A percentile compares a stretch with the other conserved stretches of the same genome.
phyloP scores from a whole-genome alignment of 2,329 filamentous ascomycete species.

The Talaromyces islandicus region DNA sequence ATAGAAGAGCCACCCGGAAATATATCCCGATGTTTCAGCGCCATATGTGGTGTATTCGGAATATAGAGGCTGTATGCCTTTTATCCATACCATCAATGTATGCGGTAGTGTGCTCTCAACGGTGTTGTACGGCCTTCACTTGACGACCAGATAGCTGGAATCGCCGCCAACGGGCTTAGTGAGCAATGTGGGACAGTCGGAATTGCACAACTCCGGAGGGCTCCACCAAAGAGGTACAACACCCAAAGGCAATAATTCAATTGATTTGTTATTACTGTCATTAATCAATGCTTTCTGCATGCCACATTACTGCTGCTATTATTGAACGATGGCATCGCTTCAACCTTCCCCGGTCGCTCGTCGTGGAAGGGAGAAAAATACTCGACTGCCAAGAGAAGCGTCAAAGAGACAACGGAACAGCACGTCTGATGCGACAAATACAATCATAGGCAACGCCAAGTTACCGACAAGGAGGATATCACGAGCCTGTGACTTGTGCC shows the following conservation, averaged over 20 bases:
- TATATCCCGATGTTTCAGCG: not conserved
- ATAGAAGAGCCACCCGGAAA: not conserved
- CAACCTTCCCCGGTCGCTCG: not conserved
- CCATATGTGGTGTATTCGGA: not conserved
- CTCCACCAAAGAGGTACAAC: not conserved
- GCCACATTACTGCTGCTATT: not conserved
- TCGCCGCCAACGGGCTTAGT: not conserved
- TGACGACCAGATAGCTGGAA: not conserved
- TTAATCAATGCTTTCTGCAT: not conserved
- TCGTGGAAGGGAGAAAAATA: not conserved
- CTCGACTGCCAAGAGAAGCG: not conserved
- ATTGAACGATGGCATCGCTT: not conserved
- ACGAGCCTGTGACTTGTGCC: not conserved
- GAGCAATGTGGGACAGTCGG: not conserved
- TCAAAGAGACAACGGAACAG: not conserved
- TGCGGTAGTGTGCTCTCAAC: not conserved
- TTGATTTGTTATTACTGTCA: not conserved
- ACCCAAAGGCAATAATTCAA: not conserved
- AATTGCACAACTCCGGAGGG: not conserved
- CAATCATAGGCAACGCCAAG: not conserved
- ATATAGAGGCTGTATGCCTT: not conserved
- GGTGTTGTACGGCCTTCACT: not conserved
- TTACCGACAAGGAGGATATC: not conserved
- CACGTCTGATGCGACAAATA: not conserved
- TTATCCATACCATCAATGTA: not conserved